These are phyloP conservation scores for Pseudogymnoascus sp. DNA, from an alignment of 2,329 filamentous ascomycete species.

Conservation along the genomic window DNA sequence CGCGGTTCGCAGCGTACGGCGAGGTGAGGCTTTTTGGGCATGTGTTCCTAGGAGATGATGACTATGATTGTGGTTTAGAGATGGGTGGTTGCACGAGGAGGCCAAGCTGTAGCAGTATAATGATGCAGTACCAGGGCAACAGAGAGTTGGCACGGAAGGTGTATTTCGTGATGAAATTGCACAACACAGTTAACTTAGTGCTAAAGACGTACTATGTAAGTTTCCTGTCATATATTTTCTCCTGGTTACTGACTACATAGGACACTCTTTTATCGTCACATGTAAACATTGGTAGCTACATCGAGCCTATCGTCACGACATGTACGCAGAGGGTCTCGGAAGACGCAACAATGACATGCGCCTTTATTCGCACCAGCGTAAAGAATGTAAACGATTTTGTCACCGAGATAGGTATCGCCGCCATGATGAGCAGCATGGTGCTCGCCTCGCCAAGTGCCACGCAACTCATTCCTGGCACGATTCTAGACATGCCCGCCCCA, in stretches of 20 bases:
- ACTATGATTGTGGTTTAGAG: conserved; percentile 5
- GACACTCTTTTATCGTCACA: background rate
- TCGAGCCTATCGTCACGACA: background rate
- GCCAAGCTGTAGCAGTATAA: background rate
- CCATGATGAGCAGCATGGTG: background rate
- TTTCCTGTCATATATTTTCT: background rate
- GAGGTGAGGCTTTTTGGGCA: conserved; percentile 3
- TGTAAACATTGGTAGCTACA: background rate
- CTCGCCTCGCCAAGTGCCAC: background rate
- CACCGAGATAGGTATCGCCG: background rate
- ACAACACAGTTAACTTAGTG: conserved; percentile 6
- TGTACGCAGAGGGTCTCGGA: background rate
- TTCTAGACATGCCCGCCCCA: background rate
- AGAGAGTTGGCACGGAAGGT: conserved; percentile 8
- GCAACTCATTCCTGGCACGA: background rate
- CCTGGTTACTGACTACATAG: background rate
- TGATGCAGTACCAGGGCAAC: background rate
- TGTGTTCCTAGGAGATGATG: background rate
- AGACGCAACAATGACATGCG: background rate
- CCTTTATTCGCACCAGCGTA: background rate
- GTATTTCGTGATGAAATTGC: conserved; percentile 9
- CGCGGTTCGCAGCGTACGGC: background rate
- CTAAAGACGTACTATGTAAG: conserved; percentile 9
- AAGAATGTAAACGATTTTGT: background rate
- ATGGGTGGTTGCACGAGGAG: conserved; percentile 1